phyloP scores from a whole-genome alignment of 129 eudicot species.

The Helianthus annuus region HanXRQr2.0-SUNRISE NC_035441.2:34849543-34850042 shows the following conservation, averaged over 20 bases:
- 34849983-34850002: too few relatives aligned
- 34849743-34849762: not conserved
- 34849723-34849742: not conserved
- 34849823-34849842: not conserved
- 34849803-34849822: not conserved
- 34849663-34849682: too few relatives aligned
- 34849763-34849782: too few relatives aligned
- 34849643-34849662: too few relatives aligned
- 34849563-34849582: not conserved
- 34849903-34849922: not conserved
- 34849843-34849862: not conserved
- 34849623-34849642: too few relatives aligned
- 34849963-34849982: too few relatives aligned
- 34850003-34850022: too few relatives aligned
- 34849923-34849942: not conserved
- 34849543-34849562: not conserved
- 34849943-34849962: not conserved
- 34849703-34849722: too few relatives aligned
- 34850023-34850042: too few relatives aligned
- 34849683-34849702: too few relatives aligned
- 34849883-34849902: not conserved
- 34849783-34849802: not conserved
- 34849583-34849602: not conserved
- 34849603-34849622: not conserved
- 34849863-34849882: not conserved